Conservation (phyloP, 441 rosid species). For the Cnidoscolus chayamansa region DNA sequence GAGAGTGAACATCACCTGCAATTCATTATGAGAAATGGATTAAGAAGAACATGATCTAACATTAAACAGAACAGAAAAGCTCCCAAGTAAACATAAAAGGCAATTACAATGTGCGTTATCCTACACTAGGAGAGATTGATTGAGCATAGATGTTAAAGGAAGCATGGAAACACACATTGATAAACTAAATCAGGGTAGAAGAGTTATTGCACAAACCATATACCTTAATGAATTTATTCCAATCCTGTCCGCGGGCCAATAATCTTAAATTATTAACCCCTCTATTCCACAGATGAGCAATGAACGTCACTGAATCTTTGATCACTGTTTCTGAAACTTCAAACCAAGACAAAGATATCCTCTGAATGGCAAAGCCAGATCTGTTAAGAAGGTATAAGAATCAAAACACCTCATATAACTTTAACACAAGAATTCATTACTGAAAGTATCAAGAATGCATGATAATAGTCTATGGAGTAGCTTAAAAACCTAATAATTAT, state of each 20-base stretch:
- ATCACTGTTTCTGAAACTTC: constrained; percentile 46
- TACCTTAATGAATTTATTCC: constrained; percentile 72
- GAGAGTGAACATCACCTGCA: constrained; percentile 49
- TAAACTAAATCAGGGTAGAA: constrained; percentile 8
- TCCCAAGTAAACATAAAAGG: neutral
- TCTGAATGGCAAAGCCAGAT: constrained; percentile 43
- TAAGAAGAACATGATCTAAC: constrained; percentile 1
- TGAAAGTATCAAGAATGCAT: constrained; percentile 8
- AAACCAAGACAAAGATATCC: constrained; percentile 51
- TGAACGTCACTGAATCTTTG: constrained; percentile 43
- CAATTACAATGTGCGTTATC: neutral
- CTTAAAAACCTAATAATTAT: neutral
- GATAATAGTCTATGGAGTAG: neutral
- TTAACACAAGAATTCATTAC: neutral
- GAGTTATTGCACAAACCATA: constrained; percentile 12
- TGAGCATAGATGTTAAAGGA: neutral
- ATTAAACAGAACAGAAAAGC: too few relatives aligned
- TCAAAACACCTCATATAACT: constrained; percentile 15
- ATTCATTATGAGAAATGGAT: neutral
- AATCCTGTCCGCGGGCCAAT: constrained; percentile 60
- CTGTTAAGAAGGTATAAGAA: constrained; percentile 37
- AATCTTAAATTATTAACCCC: constrained; percentile 35
- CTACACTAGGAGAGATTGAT: neutral
- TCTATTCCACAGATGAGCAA: constrained; percentile 57
- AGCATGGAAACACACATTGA: neutral